Percentiles rank a stretch among this genome's conserved stretches.
phyloP scores from a whole-genome alignment of 1,284 basidiomycete species.

The Neolentinus lepideus region DNA sequence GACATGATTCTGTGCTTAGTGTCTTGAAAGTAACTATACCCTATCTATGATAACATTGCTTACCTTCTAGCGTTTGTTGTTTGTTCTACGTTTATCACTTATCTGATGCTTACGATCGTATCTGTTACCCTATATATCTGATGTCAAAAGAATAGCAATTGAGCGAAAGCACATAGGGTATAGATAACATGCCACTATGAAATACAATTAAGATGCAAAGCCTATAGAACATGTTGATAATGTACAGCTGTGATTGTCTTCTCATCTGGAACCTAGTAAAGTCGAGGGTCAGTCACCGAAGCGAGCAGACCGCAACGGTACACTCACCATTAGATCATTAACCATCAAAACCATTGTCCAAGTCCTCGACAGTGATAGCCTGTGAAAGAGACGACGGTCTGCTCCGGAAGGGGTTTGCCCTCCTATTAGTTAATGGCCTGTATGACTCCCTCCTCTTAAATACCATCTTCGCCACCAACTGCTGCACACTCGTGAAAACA shows the following conservation, averaged over 20 bases:
- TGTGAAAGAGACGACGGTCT: constrained; percentile 21
- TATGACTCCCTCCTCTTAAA: constrained; percentile 35
- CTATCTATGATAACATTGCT: constrained; percentile 1
- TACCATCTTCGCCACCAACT: constrained; percentile 52
- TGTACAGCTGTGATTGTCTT: not conserved
- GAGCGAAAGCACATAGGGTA: not conserved
- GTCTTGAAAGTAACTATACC: constrained; percentile 1
- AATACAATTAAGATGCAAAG: not conserved
- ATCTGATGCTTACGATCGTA: not conserved
- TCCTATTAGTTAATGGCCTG: constrained; percentile 29
- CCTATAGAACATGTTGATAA: constrained; percentile 1
- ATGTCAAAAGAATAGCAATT: not conserved
- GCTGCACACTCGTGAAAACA: constrained; percentile 27
- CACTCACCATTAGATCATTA: constrained; percentile 7
- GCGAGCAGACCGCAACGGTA: not conserved
- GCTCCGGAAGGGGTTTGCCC: constrained; percentile 10
- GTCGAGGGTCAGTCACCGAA: not conserved
- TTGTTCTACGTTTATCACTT: not conserved
- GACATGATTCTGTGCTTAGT: constrained; percentile 4
- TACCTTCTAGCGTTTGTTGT: not conserved
- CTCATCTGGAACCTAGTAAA: not conserved
- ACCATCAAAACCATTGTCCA: constrained; percentile 16
- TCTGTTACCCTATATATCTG: not conserved
- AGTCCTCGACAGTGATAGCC: constrained; percentile 14
- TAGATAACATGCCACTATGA: constrained; percentile 1